A percentile compares a stretch with the other conserved stretches of the same genome.
Conservation (phyloP, 257 asterid species). For the Nemophila menziesii region DNA sequence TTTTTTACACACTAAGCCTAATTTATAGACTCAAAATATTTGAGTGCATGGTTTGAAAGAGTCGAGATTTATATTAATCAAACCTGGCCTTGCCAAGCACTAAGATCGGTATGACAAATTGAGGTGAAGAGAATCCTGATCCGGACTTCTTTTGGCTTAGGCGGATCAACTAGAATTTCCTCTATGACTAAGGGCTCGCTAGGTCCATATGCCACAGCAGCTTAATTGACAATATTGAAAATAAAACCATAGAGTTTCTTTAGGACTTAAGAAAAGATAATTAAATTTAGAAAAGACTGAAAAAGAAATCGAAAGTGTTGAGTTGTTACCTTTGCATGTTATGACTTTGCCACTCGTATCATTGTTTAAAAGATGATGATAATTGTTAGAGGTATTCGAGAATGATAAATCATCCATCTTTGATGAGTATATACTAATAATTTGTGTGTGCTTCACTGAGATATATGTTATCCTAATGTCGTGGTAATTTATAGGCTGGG, state of each 20-base stretch:
- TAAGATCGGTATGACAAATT: slow-evolving; percentile 70
- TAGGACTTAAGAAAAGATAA: too few species aligned
- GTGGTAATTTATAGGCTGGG: not conserved
- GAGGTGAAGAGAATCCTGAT: slow-evolving; percentile 56
- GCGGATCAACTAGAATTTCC: slow-evolving; percentile 60
- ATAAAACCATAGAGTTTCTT: not conserved
- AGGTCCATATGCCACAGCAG: slow-evolving; percentile 72
- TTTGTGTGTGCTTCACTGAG: not conserved
- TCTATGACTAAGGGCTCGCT: slow-evolving; percentile 53
- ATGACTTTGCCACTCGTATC: not conserved
- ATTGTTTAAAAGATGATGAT: not conserved
- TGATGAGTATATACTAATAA: not conserved
- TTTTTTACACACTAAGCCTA: not conserved
- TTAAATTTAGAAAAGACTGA: not conserved
- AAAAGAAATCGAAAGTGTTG: not conserved
- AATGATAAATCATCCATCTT: not conserved
- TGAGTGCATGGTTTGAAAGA: not conserved
- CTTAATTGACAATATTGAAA: slow-evolving; percentile 17
- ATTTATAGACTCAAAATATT: not conserved
- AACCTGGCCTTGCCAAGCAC: slow-evolving; percentile 75
- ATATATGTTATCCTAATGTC: too few species aligned
- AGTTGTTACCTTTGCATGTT: slow-evolving; percentile 1
- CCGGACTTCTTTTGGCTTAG: slow-evolving; percentile 66
- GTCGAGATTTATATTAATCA: not conserved
- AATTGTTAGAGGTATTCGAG: not conserved